Conservation (phyloP, 2,329 filamentous ascomycete species). For the Trichoderma harzianum region DNA sequence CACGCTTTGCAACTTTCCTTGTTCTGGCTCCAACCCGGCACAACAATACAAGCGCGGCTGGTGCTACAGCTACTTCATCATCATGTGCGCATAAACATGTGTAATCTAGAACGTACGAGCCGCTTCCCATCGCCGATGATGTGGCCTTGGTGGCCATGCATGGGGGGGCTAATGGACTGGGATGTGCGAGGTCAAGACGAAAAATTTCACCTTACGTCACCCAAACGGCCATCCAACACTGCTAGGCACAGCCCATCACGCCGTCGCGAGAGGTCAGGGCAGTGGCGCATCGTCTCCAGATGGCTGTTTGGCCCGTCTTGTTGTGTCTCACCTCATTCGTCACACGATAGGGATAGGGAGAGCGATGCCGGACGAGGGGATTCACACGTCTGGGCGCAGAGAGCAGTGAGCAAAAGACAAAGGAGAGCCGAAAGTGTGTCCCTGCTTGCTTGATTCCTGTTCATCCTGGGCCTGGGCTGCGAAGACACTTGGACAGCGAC, state of each 20-base stretch:
- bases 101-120: conserved; percentile 9
- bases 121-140: conserved; percentile 8
- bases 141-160: conserved; percentile 17
- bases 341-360: background rate
- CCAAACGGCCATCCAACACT: background rate
- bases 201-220: conserved; percentile 12
- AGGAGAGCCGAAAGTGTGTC: background rate
- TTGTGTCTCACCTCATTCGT: conserved; percentile 6
- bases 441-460: background rate
- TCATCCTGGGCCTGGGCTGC: background rate
- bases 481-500: background rate
- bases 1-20: background rate
- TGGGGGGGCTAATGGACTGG: background rate
- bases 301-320: background rate
- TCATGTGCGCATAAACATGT: conserved; percentile 15
- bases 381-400: background rate
- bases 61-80: background rate
- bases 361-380: background rate
- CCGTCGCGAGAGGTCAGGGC: background rate
- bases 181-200: background rate
- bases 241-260: conserved; percentile 10
- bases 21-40: background rate
- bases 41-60: background rate
- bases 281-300: conserved; percentile 5
- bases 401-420: background rate